A percentile compares a stretch with the other conserved stretches of the same genome.
Conservation (phyloP, 148 eudicot species). For the Silene conica region DNA sequence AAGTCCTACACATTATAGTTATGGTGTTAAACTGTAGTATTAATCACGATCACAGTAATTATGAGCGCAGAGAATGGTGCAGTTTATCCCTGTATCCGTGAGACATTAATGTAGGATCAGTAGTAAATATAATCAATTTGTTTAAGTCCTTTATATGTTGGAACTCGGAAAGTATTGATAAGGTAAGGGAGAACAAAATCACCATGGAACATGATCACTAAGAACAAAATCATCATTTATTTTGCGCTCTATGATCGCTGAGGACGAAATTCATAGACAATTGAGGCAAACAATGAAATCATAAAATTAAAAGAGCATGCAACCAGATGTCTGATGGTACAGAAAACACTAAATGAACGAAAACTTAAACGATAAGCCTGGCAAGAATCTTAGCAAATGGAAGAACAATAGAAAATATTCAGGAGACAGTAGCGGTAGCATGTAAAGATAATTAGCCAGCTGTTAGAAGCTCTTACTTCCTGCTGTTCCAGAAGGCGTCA, state of each 20-base stretch:
- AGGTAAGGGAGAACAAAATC: background rate
- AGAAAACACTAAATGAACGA: no score
- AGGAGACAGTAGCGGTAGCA: background rate
- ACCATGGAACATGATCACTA: background rate
- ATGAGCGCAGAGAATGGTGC: no score
- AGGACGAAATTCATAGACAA: no score
- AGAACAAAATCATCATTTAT: background rate
- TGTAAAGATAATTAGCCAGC: conserved; percentile 1
- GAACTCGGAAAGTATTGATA: no score
- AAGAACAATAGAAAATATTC: background rate
- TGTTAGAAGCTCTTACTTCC: conserved; percentile 62
- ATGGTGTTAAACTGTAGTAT: background rate
- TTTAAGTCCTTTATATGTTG: no score
- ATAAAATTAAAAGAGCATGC: background rate
- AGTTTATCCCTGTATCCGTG: no score
- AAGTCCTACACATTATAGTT: background rate
- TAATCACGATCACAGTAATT: no score
- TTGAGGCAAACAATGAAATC: background rate
- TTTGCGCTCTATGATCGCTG: background rate
- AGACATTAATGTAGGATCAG: no score
- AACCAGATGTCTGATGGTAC: background rate
- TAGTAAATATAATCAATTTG: no score
- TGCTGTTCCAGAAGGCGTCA: conserved; percentile 97
- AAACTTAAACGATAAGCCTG: conserved; percentile 1
- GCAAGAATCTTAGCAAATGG: background rate